Percentiles rank a stretch among this genome's conserved stretches.
Conservation (phyloP, 768 basidiomycete genomes). For the Gautieria morchelliformis region DNA sequence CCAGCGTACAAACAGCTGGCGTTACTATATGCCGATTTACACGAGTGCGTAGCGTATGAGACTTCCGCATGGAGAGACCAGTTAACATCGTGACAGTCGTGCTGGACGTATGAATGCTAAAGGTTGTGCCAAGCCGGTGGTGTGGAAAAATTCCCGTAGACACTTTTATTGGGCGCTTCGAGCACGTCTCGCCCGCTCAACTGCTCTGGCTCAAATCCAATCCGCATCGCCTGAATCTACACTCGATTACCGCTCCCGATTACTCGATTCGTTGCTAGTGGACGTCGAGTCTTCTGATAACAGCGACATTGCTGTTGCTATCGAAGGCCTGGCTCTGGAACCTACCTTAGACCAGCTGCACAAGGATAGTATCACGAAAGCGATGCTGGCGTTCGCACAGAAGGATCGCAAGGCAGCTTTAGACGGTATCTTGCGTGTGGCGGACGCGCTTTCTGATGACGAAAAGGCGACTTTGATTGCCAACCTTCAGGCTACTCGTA, state of each 20-base stretch:
- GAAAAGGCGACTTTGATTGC: slow-evolving; percentile 54
- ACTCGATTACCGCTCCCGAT: slow-evolving; percentile 51
- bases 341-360: slow-evolving; percentile 54
- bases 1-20: slow-evolving; percentile 94
- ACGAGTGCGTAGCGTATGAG: slow-evolving; percentile 55
- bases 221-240: slow-evolving; percentile 66
- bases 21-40: slow-evolving; percentile 89
- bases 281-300: slow-evolving; percentile 41
- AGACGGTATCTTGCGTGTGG: slow-evolving; percentile 61
- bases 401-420: slow-evolving; percentile 72
- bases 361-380: slow-evolving; percentile 57
- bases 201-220: slow-evolving; percentile 51
- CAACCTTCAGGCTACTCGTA: slow-evolving; percentile 37
- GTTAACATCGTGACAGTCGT: slow-evolving; percentile 41
- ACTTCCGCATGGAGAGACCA: neutral
- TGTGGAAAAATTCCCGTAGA: slow-evolving; percentile 84
- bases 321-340: slow-evolving; percentile 65
- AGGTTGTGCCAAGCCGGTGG: slow-evolving; percentile 77
- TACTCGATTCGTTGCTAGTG: slow-evolving; percentile 52
- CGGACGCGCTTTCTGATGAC: slow-evolving; percentile 64
- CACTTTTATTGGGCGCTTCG: slow-evolving; percentile 93
- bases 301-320: slow-evolving; percentile 47
- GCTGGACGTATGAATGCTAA: slow-evolving; percentile 96
- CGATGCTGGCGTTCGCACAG: slow-evolving; percentile 56
- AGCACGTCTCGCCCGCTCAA: slow-evolving; percentile 64